phyloP scores from a whole-genome alignment of 768 basidiomycete species.

The Tulasnella sp. region DNA sequence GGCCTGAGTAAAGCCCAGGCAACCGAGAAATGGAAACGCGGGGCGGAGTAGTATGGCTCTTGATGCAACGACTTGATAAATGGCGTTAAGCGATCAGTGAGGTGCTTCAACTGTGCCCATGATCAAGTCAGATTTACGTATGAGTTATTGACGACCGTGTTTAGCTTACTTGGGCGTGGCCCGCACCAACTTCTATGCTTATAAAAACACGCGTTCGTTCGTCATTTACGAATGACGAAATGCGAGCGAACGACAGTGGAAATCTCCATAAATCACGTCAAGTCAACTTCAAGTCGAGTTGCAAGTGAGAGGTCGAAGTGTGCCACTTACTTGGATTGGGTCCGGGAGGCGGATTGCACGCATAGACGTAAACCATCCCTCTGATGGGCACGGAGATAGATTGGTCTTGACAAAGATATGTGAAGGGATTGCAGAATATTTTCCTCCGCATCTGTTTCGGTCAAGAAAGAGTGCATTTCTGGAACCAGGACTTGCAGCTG shows the following conservation, averaged over 20 bases:
- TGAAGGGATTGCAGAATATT: conserved; percentile 35
- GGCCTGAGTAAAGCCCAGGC: conserved; percentile 67
- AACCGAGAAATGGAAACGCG: conserved; percentile 81
- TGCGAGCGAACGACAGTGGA: conserved; percentile 53
- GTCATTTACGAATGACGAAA: conserved; percentile 66
- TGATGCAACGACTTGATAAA: conserved; percentile 51
- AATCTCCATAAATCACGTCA: conserved; percentile 38
- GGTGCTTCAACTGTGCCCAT: conserved; percentile 39
- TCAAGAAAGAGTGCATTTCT: conserved; percentile 33
- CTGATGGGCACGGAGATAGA: conserved; percentile 71
- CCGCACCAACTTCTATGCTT: conserved; percentile 71
- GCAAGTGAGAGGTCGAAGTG: neutral
- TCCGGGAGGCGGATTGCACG: conserved; percentile 41
- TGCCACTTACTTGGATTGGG: conserved; percentile 35
- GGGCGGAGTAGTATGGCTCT: conserved; percentile 64
- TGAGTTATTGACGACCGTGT: neutral
- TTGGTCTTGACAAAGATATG: conserved; percentile 74
- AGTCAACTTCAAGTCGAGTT: neutral
- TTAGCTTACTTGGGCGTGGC: conserved; percentile 54
- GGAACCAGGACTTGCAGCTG: conserved; percentile 38
- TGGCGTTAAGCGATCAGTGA: conserved; percentile 48
- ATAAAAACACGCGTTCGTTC: conserved; percentile 74
- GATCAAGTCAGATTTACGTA: neutral
- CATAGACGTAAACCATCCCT: conserved; percentile 56
- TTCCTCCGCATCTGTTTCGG: neutral